Conservation (phyloP, 1,284 basidiomycete genomes). For the Fomitopsis schrenkii region DNA sequence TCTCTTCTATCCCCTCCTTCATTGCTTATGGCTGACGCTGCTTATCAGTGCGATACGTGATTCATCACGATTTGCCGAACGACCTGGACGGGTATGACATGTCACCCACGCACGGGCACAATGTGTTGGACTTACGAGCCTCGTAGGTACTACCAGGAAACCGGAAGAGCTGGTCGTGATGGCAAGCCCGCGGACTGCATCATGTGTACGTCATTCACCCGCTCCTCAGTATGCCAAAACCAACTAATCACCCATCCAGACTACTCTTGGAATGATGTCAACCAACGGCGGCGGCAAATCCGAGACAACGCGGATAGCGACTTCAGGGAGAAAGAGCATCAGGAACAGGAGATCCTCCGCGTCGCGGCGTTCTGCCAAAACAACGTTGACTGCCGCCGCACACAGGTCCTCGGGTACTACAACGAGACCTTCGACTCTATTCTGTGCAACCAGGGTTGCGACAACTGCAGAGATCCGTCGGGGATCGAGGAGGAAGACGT, state of each 20-base stretch:
- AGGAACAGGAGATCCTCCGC: conserved; percentile 49
- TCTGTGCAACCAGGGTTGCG: conserved; percentile 64
- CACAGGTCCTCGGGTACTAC: conserved; percentile 76
- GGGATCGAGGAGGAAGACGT: conserved; percentile 44
- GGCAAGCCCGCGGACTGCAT: conserved; percentile 63
- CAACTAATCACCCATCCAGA: conserved; percentile 30
- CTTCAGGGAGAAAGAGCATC: conserved; percentile 52
- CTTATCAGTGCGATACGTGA: conserved; percentile 65
- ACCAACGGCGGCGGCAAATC: conserved; percentile 49
- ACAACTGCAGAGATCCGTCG: conserved; percentile 65
- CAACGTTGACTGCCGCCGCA: conserved; percentile 82
- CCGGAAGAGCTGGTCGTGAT: conserved; percentile 81
- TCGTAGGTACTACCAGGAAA: conserved; percentile 78
- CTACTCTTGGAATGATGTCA: conserved; percentile 53
- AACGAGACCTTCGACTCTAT: conserved; percentile 39
- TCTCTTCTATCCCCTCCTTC: too few species aligned
- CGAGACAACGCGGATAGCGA: conserved; percentile 38
- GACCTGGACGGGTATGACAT: conserved; percentile 57
- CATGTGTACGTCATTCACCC: conserved; percentile 37
- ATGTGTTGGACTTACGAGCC: conserved; percentile 3
- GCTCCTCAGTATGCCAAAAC: background rate
- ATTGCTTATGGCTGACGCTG: too few species aligned
- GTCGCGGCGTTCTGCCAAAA: conserved; percentile 79
- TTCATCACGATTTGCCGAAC: conserved; percentile 70
- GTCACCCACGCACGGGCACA: too few species aligned